A percentile compares a stretch with the other conserved stretches of the same genome.
Evolutionary conservation across 1,139 yeast genomes (phyloP).

Genomic region (Candida tetrigidarum): DNA sequence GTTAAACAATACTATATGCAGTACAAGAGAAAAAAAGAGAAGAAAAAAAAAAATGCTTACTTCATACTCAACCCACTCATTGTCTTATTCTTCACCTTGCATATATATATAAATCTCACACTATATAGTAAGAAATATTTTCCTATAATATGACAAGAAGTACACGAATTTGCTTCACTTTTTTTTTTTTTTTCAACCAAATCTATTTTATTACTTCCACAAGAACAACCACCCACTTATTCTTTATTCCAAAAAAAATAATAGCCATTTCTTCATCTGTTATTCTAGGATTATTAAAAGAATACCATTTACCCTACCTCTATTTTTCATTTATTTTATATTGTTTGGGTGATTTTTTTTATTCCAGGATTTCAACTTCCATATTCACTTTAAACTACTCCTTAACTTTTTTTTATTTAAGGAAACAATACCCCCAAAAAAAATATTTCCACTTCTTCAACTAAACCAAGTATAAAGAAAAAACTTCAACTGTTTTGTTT

Average conservation of each 20-base stretch:
- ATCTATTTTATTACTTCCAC: no score
- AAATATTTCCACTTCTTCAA: neutral
- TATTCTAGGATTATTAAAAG: no score
- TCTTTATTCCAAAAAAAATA: no score
- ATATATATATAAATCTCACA: no score
- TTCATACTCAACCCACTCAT: neutral
- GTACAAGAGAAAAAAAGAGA: neutral
- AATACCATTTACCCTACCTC: neutral
- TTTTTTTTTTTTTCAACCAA: no score
- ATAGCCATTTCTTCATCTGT: no score
- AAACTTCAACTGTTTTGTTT: neutral
- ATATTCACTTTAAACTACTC: neutral
- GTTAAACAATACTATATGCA: constrained; percentile 3
- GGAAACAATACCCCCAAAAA: neutral
- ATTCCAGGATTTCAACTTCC: constrained; percentile 1
- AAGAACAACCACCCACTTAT: no score
- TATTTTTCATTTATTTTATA: neutral
- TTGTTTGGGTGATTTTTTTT: neutral
- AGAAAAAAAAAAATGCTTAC: no score
- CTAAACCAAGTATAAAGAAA: no score
- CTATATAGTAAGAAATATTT: no score
- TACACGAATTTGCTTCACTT: no score
- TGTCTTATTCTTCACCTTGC: neutral
- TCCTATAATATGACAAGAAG: no score
- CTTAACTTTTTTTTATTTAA: neutral